Conservation (phyloP, 202 grass and related monocot genomes). For the Miscanthus sacchariflorus region DNA sequence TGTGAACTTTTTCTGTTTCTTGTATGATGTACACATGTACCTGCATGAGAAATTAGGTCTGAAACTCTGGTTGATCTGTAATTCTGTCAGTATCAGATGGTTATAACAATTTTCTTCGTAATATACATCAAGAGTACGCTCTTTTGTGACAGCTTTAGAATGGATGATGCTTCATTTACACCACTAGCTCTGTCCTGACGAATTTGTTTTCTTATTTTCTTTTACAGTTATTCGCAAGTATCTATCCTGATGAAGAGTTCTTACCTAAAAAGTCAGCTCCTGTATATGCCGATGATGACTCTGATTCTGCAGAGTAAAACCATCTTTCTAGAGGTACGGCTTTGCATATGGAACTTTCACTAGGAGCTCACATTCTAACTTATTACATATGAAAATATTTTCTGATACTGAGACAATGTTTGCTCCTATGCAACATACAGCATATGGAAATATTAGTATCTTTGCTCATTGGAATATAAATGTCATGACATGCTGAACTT, state of each 20-base stretch:
- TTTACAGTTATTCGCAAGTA: constrained; percentile 68
- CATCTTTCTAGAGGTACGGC: constrained; percentile 42
- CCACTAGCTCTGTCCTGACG: constrained; percentile 25
- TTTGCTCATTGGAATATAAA: neutral
- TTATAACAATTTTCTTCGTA: neutral
- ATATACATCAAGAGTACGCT: neutral
- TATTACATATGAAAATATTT: constrained; percentile 31
- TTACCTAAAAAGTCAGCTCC: constrained; percentile 63
- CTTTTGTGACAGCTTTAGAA: constrained; percentile 32
- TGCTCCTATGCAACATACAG: neutral
- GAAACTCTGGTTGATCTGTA: constrained; percentile 4
- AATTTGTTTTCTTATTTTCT: constrained; percentile 38
- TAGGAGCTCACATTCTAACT: constrained; percentile 5
- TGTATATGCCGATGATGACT: constrained; percentile 57
- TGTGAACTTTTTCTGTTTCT: constrained; percentile 27
- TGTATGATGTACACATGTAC: constrained; percentile 23
- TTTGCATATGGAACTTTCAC: constrained; percentile 17
- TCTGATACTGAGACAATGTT: neutral
- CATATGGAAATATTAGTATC: constrained; percentile 28
- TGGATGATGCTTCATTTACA: constrained; percentile 31
- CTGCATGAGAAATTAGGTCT: constrained; percentile 18
- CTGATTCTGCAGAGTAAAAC: constrained; percentile 55
- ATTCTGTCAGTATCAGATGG: constrained; percentile 14
- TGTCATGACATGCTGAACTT: neutral
- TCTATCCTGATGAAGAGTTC: constrained; percentile 73